Base-by-base conservation (phyloP, 1,284 basidiomycete species). In the Trichosporon sp. region DNA sequence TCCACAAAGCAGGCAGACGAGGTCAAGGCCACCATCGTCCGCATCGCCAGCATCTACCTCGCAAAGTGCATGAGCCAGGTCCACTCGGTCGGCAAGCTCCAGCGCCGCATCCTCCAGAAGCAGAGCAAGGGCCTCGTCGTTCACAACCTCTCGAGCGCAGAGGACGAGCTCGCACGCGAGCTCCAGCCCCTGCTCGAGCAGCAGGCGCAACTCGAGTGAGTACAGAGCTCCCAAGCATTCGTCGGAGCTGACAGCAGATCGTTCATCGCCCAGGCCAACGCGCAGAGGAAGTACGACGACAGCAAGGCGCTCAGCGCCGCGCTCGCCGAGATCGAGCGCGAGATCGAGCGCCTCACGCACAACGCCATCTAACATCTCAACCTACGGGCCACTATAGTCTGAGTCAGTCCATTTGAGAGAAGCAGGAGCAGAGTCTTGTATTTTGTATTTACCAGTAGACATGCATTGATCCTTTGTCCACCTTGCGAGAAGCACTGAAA, bases 111-210 rank as follows among this genome's bases (percentile, higher is more conserved):
- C 29, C 56, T 60, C 29, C 56, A 60, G 23, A 60, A 60, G 29
- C 56, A 60, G 29, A n/a, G 15, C 29, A 60, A 60, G 27, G 56
- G 56, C 6, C 56, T 60, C 15, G 56, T 60, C 56, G 56, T 60
- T 13, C 56, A 60, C 15, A 18, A 60, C 18, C 47, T 51, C 21
- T 12, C 23, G 56, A 25, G 15, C 15, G 21, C 18, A 31, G 56
- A 60, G 56, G 89, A 91, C 73, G 87, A 89, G 64, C 83, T 91
- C 23, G 92, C 92, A 1, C 85, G 87, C 35, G 83, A 86, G 3
- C 83, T 96, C 25, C 93, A 95, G 76, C 93, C 93, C 2, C 83
- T 96, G 21, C 86, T 96, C 9, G 93, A 96, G 81, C 93, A 96
- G 82, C 93, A 96, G 82, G 90, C 91, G 2, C 85, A 95, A 64